These are phyloP conservation scores for Metschnikowia drakensbergensis DNA, from an alignment of 805 yeast species.

Conservation along the genomic window DNA sequence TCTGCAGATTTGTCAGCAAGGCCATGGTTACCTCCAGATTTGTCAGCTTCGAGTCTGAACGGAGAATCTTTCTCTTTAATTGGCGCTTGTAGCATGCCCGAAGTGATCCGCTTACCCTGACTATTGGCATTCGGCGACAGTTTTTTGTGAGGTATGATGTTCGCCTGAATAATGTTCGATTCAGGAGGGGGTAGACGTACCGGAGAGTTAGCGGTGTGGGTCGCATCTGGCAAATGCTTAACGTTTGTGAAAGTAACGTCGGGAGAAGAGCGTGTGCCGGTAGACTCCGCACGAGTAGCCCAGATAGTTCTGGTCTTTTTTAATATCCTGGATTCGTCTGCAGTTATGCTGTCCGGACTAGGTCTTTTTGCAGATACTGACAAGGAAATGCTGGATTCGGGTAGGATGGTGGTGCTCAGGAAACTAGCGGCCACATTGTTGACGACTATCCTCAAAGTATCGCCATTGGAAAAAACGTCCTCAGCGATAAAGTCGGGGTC, in stretches of 20 bases:
- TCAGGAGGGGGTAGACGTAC: constrained; percentile 37
- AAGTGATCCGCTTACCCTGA: constrained; percentile 30
- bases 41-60: background rate
- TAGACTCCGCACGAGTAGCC: constrained; percentile 9
- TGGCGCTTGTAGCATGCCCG: constrained; percentile 41
- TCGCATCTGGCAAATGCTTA: background rate
- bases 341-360: background rate
- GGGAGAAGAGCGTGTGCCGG: constrained; percentile 4
- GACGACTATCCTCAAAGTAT: constrained; percentile 34
- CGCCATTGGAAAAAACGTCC: constrained; percentile 54
- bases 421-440: constrained; percentile 20
- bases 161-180: background rate
- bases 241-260: background rate
- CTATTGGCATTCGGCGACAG: constrained; percentile 13
- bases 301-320: constrained; percentile 16
- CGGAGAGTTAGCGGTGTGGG: constrained; percentile 8
- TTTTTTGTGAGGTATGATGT: constrained; percentile 30
- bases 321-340: constrained; percentile 4
- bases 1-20: background rate
- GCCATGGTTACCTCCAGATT: background rate
- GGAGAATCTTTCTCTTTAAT: background rate
- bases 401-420: constrained; percentile 8
- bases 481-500: constrained; percentile 71
- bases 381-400: constrained; percentile 6
- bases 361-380: constrained; percentile 6